These are phyloP conservation scores for Citrus mangshanensis DNA, from an alignment of 345 rosid genomes.

Conservation along the genomic window DNA sequence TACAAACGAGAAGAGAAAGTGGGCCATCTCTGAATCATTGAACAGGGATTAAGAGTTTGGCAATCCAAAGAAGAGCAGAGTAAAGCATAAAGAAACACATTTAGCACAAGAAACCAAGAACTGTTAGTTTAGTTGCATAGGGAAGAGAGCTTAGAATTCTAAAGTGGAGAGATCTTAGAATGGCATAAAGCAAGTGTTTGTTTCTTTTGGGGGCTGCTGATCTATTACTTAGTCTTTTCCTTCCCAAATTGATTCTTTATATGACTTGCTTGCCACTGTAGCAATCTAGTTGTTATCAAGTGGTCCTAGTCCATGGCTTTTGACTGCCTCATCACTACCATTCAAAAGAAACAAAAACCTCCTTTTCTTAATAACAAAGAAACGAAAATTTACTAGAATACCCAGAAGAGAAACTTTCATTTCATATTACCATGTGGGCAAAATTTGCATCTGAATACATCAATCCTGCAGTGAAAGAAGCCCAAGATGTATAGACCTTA, in stretches of 20 bases:
- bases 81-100: slow-evolving; percentile 46
- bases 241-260: slow-evolving; percentile 24
- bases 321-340: slow-evolving; percentile 28
- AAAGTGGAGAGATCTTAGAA: slow-evolving; percentile 38
- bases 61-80: slow-evolving; percentile 26
- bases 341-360: slow-evolving; percentile 25
- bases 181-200: slow-evolving; percentile 33
- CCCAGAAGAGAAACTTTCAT: slow-evolving; percentile 9
- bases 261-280: slow-evolving; percentile 34
- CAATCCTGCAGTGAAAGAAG: slow-evolving; percentile 18
- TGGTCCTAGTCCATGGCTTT: slow-evolving; percentile 29
- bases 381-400: slow-evolving; percentile 23
- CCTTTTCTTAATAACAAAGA: slow-evolving; percentile 46
- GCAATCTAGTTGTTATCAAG: slow-evolving; percentile 22
- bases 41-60: slow-evolving; percentile 31
- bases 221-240: slow-evolving; percentile 18
- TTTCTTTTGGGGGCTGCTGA: slow-evolving; percentile 31
- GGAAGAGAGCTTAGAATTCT: slow-evolving; percentile 55
- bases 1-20: slow-evolving; percentile 16
- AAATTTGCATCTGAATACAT: not conserved
- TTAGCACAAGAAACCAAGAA: slow-evolving; percentile 48
- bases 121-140: slow-evolving; percentile 37
- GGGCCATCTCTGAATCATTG: slow-evolving; percentile 34
- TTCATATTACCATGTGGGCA: not conserved
- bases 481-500: slow-evolving; percentile 19